Evolutionary conservation across 2,329 filamentous ascomycete genomes (phyloP).

Genomic region (Fusarium coffeatum): DNA sequence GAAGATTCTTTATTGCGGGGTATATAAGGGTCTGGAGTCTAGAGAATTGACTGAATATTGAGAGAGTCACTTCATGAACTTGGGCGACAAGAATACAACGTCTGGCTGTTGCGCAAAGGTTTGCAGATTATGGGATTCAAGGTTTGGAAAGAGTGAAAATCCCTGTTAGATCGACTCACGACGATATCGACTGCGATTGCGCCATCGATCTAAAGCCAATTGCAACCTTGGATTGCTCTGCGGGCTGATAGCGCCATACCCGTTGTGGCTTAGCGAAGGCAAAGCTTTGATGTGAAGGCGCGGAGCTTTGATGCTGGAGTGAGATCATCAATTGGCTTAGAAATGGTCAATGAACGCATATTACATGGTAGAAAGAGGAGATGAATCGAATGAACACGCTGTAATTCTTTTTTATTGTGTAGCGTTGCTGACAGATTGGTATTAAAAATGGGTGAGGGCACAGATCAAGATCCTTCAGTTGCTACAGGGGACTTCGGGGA

Average conservation of each 20-base stretch:
- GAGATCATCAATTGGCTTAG: constrained; percentile 30
- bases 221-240: not conserved
- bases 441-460: not conserved
- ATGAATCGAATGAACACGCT: not conserved
- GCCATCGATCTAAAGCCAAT: constrained; percentile 34
- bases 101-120: not conserved
- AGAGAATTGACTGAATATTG: fast-evolving
- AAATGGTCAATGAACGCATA: constrained; percentile 17
- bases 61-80: not conserved
- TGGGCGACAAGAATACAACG: not conserved
- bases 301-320: constrained; percentile 11
- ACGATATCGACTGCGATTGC: constrained; percentile 43
- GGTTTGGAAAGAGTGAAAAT: constrained; percentile 7
- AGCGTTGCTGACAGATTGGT: not conserved
- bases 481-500: constrained; percentile 28
- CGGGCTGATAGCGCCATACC: constrained; percentile 29
- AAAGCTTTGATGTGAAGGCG: constrained; percentile 4
- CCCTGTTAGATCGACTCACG: constrained; percentile 32
- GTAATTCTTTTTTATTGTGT: constrained; percentile 4
- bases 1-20: not conserved
- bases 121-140: constrained; percentile 4
- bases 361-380: not conserved
- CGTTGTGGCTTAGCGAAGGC: constrained; percentile 21
- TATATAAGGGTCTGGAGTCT: not conserved
- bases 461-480: not conserved